Base-by-base conservation (phyloP, 805 yeast species). In the Sungouiella thailandica region DNA sequence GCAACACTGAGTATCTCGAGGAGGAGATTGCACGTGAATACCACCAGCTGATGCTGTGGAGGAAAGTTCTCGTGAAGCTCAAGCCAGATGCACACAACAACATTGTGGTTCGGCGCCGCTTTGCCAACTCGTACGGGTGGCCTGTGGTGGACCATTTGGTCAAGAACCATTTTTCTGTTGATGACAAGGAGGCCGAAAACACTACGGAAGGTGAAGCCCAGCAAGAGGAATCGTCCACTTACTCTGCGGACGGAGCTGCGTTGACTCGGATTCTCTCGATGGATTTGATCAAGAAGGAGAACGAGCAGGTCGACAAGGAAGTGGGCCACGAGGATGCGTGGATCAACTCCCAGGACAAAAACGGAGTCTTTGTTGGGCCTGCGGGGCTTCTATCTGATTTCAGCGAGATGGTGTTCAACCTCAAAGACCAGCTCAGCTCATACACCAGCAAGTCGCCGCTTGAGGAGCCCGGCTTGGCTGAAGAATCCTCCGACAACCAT, bases 61-160 rank as follows among this genome's bases (percentile, higher is more conserved):
- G 97, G 28, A 90, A 90, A 58, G 96, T 93, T 3, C 60, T 93
- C 17, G 96, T 89, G 1, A 78, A 78, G 27, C 61, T 93, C 43
- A 74, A 78, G 43, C 96, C 97, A 0, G 98, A 90, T 56, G 96
- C 98, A 0, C 98, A 90, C 53, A 90, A 90, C 50, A 90, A 88
- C 50, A 88, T 93, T 18, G 70, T 86, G 17, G 97, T 90, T 1
- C 67, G 98, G 42, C 70, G 98, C 45, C 63, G 85, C 41, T 93
- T 85, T 65, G 81, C 94, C 5, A 90, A 90, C 59, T 93, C 96
- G 0, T 89, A 82, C 59, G 98, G 98, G 2, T 87, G 96, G 93
- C 86, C 84, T 1, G 95, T 87, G 0, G 69, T 90, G n/a, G 82
- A 80, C 28, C 96, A 90, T 56, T 49, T 89, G 44, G 84, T 83